Base-by-base conservation (phyloP, 495 filamentous ascomycete species). In the Talaromyces borbonicus region DNA sequence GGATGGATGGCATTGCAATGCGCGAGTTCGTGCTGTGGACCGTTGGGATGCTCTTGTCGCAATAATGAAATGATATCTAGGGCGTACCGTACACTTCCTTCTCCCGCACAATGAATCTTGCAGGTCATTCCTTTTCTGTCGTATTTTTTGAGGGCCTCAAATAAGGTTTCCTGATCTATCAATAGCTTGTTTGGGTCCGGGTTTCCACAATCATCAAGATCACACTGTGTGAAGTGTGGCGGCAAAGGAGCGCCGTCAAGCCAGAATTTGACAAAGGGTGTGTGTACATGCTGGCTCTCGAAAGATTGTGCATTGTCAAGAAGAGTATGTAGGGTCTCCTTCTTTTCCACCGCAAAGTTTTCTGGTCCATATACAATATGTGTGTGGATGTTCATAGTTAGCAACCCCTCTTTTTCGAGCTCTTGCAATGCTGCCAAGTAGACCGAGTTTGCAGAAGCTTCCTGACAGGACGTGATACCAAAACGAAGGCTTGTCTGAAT, bases 1-100 rank as follows among this genome's bases (percentile, higher is more conserved):
- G 30, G 43, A 14, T 45, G 43, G 8, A 45, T 33, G 43, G 29
- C 43, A n/a, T 33, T 45, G 15, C 43, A 45, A 30, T 45, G 43
- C 16, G 43, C 43, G 19, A 45, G 32, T 30, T 45, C 43, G 29
- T 45, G 43, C 35, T 22, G 32, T 18, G 23, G 22, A 22, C 31
- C 19, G 14, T 16, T 23, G 0, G 15, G 14, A 30, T 22, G n/a
- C 2, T 8, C 40, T 19, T 43, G 6, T 43, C 40, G 16, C 15
- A 30, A 27, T 2, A 30, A 18, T 20, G 22, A 8, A 12, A 45
- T 45, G 8, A 30, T 30, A 8, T 45, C 43, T 12, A 45, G 23
- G 9, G 43, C 43, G 11, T 33, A 20, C 24, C 43, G 18, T 22
- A 30, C 35, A 18, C 43, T 45, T 8, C 43, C 43, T 32, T 6